These are phyloP conservation scores for Sanghuangporus baumii DNA, from an alignment of 1,284 basidiomycete genomes.

Conservation along the genomic window DNA sequence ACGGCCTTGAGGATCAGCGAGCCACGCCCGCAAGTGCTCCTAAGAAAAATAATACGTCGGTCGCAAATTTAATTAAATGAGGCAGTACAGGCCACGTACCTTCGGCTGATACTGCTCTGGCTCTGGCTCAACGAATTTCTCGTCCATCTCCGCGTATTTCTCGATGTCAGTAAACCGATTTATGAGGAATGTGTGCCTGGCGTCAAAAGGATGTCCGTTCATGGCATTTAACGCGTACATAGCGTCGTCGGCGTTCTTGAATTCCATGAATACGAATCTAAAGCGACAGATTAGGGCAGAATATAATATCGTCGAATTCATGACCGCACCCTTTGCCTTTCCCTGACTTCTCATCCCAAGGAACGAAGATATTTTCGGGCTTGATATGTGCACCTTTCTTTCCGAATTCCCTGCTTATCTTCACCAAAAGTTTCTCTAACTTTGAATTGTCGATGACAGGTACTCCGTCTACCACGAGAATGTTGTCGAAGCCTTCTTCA, in stretches of 20 bases:
- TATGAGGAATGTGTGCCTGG: slow-evolving; percentile 86
- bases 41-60: slow-evolving; percentile 27
- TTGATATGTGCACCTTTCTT: slow-evolving; percentile 77
- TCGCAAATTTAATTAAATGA: neutral
- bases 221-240: slow-evolving; percentile 74
- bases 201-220: slow-evolving; percentile 87
- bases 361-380: slow-evolving; percentile 72
- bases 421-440: slow-evolving; percentile 69
- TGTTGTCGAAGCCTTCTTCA: slow-evolving; percentile 83
- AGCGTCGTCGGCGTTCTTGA: slow-evolving; percentile 79
- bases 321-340: slow-evolving; percentile 81
- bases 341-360: slow-evolving; percentile 74
- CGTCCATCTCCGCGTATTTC: slow-evolving; percentile 74
- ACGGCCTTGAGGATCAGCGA: slow-evolving; percentile 86
- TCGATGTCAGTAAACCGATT: slow-evolving; percentile 95
- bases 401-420: slow-evolving; percentile 79
- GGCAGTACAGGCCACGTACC: slow-evolving; percentile 34
- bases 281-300: neutral
- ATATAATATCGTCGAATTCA: neutral
- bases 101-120: slow-evolving; percentile 78
- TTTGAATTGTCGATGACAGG: slow-evolving; percentile 84
- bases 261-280: slow-evolving; percentile 90
- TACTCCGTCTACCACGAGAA: slow-evolving; percentile 82
- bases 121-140: slow-evolving; percentile 79
- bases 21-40: slow-evolving; percentile 96